These are phyloP conservation scores for Solanum gandarillasii DNA, from an alignment of 257 asterid species.

Conservation along the genomic window DNA sequence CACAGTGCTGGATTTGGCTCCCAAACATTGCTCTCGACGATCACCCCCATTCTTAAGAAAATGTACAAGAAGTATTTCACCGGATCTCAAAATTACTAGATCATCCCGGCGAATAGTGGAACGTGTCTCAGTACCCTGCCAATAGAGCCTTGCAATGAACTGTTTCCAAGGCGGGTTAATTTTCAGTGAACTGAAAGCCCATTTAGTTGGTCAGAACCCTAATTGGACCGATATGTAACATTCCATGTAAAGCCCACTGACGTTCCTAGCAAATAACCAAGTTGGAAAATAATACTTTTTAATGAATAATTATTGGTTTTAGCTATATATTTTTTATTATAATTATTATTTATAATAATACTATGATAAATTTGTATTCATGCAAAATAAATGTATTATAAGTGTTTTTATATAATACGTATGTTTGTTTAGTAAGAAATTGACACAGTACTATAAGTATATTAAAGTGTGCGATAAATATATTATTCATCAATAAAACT, in stretches of 20 bases:
- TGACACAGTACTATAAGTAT: too few relatives aligned
- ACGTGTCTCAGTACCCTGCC: background rate
- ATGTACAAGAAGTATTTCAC: background rate
- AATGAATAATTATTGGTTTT: background rate
- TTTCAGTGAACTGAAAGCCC: background rate
- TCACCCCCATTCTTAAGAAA: slow-evolving; percentile 54
- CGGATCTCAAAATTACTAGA: background rate
- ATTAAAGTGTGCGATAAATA: background rate
- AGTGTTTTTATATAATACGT: too few relatives aligned
- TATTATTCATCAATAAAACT: too few relatives aligned
- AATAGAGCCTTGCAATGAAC: background rate
- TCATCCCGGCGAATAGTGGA: background rate
- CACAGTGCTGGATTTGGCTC: slow-evolving; percentile 53
- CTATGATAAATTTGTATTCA: too few relatives aligned
- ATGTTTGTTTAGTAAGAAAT: too few relatives aligned
- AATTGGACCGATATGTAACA: background rate
- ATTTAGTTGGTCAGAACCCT: background rate
- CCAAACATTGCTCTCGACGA: slow-evolving; percentile 68
- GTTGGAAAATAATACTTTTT: background rate
- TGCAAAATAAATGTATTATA: too few relatives aligned
- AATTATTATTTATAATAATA: too few relatives aligned
- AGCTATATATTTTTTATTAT: too few relatives aligned
- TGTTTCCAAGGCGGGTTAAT: background rate
- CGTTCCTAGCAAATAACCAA: background rate
- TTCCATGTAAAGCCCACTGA: background rate